Percentiles rank a stretch among this genome's conserved stretches.
phyloP scores from a whole-genome alignment of 306 rosid genomes.

The Malus asiatica region DNA sequence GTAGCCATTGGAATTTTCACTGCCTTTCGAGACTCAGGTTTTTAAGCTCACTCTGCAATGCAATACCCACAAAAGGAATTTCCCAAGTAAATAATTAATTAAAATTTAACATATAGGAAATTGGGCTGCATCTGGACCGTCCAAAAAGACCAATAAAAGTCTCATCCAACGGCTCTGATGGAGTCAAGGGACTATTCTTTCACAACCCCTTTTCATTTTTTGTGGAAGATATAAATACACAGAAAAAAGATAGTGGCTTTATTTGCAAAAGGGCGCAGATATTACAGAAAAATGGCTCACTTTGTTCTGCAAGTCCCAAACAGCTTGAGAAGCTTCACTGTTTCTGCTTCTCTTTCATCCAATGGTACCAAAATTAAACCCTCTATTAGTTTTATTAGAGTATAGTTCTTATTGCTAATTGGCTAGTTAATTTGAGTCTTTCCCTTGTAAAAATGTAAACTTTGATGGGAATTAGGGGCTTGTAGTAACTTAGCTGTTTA shows the following conservation, averaged over 20 bases:
- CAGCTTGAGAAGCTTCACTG: constrained; percentile 49
- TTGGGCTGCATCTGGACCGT: not conserved
- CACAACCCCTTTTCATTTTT: not conserved
- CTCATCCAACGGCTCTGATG: not conserved
- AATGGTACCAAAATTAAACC: constrained; percentile 32
- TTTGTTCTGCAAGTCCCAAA: constrained; percentile 55
- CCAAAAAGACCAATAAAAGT: not conserved
- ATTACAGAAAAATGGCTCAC: constrained; percentile 45
- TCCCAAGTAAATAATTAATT: not conserved
- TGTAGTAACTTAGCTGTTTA: no score
- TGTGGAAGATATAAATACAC: not conserved
- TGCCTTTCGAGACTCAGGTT: not conserved
- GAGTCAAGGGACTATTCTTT: not conserved
- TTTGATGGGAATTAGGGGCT: no score
- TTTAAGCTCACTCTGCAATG: not conserved
- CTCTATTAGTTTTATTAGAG: not conserved
- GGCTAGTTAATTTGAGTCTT: no score
- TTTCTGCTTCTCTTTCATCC: constrained; percentile 63
- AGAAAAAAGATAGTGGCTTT: not conserved
- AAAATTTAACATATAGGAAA: not conserved
- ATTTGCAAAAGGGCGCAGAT: not conserved
- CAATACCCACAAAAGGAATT: not conserved
- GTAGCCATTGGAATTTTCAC: constrained; percentile 33
- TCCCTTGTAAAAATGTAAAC: no score
- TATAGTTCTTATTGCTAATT: no score